Evolutionary conservation across 768 basidiomycete species (phyloP), one percentile per base, ranked within the genome.

Genomic region (Multifurca ochricompacta): DNA sequence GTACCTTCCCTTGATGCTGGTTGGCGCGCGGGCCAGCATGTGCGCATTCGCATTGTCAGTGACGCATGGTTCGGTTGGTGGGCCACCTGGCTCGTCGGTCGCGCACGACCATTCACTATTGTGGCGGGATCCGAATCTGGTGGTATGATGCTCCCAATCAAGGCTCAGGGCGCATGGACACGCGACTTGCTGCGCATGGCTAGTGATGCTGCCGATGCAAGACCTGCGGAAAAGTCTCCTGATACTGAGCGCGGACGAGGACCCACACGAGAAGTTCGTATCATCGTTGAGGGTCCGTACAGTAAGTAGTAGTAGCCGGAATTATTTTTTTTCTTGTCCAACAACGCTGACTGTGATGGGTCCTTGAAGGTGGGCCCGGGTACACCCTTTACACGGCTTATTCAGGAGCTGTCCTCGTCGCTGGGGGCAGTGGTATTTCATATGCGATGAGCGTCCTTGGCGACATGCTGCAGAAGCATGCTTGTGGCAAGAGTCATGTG

Each of bases 381-480:
- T 73, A 81, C 59, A 69, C 72, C 0, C 61, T 83, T 16, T 70
- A 76, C 48, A 64, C 72, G 1, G 74, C 73, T 37, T 82, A 75
- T 68, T 76, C 79, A 0, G 74, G 75, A 0, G 75, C 78, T 10
- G 56, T 83, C 55, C 71, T 85, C 54, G 66, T 82, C 37, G 77
- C 77, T 5, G 82, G 80, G 9, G 83, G 83, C 9, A 77, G 76
- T 19, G 83, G 83, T 3, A 77, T 85, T 65, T 77, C 83, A 0
- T 80, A 79, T 60, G 71, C 73, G 3, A 71, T 83, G 21, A 65
- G 71, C 14, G 64, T 74, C n/a, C 72, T 79, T 6, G 73, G 77
- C 32, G 80, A 83, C 59, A 67, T 84, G n/a, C 63, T 82, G 35
- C 66, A 67, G 60, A 66, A 70, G 52, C 68, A 66, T 57, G 43